These are phyloP conservation scores for Mucor velutinosus DNA, from an alignment of 371 early-diverging fungal genomes.

Conservation along the genomic window DNA sequence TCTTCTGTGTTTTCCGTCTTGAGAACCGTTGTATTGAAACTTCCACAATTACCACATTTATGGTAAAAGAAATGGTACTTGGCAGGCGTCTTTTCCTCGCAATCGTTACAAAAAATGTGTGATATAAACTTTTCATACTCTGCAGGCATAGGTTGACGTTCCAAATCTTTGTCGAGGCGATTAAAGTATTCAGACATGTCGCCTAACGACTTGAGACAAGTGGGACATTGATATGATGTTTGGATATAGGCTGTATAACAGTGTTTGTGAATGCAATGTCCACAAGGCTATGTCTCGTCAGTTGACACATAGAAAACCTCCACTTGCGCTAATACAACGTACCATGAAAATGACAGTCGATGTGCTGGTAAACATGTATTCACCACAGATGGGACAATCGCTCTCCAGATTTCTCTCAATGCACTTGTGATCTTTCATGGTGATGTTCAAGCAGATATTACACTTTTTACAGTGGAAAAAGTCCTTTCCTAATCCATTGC, in stretches of 20 bases:
- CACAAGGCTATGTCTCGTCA: conserved; percentile 71
- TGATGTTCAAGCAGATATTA: conserved; percentile 88
- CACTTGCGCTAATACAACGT: conserved; percentile 18
- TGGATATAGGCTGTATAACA: conserved; percentile 86
- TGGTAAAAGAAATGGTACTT: conserved; percentile 96
- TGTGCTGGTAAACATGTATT: conserved; percentile 90
- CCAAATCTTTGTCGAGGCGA: conserved; percentile 83
- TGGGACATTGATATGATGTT: conserved; percentile 95
- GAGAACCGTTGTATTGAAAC: conserved; percentile 92
- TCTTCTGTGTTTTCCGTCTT: conserved; percentile 54
- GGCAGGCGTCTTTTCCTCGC: conserved; percentile 79
- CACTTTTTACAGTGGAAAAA: conserved; percentile 96
- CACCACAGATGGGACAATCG: conserved; percentile 98
- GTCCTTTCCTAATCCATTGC: conserved; percentile 76
- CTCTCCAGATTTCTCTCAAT: conserved; percentile 91
- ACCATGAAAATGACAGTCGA: conserved; percentile 88
- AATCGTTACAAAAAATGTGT: conserved; percentile 94
- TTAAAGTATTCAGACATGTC: conserved; percentile 85
- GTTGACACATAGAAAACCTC: not conserved
- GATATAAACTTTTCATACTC: conserved; percentile 79
- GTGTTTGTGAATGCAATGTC: conserved; percentile 92
- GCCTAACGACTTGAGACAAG: conserved; percentile 91
- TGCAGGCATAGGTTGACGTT: conserved; percentile 86
- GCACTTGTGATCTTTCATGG: conserved; percentile 84
- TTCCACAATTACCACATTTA: conserved; percentile 85